phyloP scores from a whole-genome alignment of 2,329 filamentous ascomycete species.

The Paecilomyces fulvus region DNA sequence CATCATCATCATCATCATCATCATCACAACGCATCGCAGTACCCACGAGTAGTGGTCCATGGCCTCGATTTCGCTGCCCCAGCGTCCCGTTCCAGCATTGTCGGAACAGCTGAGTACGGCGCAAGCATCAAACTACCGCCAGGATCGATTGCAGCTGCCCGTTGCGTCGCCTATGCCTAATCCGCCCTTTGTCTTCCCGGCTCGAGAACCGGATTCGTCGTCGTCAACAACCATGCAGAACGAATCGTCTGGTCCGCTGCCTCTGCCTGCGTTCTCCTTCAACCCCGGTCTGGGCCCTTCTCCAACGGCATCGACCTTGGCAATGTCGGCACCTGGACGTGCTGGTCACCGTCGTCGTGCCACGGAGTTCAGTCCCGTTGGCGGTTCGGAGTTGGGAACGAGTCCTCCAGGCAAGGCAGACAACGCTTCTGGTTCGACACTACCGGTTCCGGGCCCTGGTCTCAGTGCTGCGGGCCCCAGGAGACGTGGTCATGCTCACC shows the following conservation, averaged over 20 bases:
- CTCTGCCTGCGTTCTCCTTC: constrained; percentile 32
- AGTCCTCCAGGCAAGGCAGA: constrained; percentile 54
- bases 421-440: constrained; percentile 13
- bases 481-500: constrained; percentile 66
- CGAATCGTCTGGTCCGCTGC: constrained; percentile 35
- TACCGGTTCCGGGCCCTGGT: constrained; percentile 24
- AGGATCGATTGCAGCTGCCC: constrained; percentile 19
- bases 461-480: constrained; percentile 40
- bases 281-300: constrained; percentile 23
- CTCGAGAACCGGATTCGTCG: constrained; percentile 37
- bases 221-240: constrained; percentile 39
- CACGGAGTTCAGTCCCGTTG: constrained; percentile 77
- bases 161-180: constrained; percentile 40
- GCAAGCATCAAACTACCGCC: constrained; percentile 9
- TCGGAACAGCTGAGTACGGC: constrained; percentile 19
- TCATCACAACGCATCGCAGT: background rate
- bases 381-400: constrained; percentile 35
- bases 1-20: constrained; percentile 6
- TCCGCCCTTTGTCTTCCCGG: constrained; percentile 58
- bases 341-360: constrained; percentile 64
- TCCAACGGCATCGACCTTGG: constrained; percentile 47
- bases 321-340: constrained; percentile 43
- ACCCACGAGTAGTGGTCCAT: constrained; percentile 11
- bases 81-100: constrained; percentile 20
- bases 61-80: constrained; percentile 30